Conservation (phyloP, 805 yeast genomes). For the Nakazawaea molendinolei region DNA sequence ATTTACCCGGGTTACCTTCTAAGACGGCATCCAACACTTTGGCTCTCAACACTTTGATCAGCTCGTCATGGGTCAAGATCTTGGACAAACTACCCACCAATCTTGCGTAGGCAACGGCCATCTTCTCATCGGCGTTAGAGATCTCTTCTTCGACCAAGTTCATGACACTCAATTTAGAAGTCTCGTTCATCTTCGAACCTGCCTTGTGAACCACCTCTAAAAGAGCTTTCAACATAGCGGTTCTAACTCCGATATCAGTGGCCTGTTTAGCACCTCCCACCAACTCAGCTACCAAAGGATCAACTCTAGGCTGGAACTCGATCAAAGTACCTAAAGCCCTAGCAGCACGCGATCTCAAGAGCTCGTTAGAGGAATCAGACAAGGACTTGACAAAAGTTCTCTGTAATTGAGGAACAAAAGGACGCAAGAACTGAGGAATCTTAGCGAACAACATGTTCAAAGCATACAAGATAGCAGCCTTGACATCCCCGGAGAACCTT, state of each 20-base stretch:
- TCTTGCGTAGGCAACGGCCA: conserved; percentile 71
- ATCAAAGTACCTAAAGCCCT: conserved; percentile 83
- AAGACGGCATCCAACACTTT: conserved; percentile 47
- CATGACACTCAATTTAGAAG: conserved; percentile 62
- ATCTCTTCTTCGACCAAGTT: conserved; percentile 71
- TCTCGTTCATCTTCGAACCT: conserved; percentile 70
- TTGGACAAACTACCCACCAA: conserved; percentile 72
- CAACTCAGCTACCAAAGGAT: conserved; percentile 82
- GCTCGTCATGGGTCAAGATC: conserved; percentile 59
- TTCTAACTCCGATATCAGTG: conserved; percentile 64
- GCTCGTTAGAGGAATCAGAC: conserved; percentile 68
- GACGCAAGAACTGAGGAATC: conserved; percentile 87
- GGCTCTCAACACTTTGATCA: conserved; percentile 46
- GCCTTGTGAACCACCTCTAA: conserved; percentile 76
- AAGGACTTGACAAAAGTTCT: conserved; percentile 92
- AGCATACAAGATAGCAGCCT: conserved; percentile 88
- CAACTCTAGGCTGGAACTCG: conserved; percentile 87
- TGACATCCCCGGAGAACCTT: conserved; percentile 83
- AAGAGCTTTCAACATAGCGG: conserved; percentile 81
- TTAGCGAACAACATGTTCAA: conserved; percentile 70
- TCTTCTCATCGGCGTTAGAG: conserved; percentile 41
- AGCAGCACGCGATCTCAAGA: conserved; percentile 79
- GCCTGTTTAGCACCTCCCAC: conserved; percentile 67
- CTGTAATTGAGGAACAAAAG: conserved; percentile 95
- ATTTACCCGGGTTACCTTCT: conserved; percentile 42